These are phyloP conservation scores for Trametes sp. DNA, from an alignment of 1,284 basidiomycete genomes.

Conservation along the genomic window DNA sequence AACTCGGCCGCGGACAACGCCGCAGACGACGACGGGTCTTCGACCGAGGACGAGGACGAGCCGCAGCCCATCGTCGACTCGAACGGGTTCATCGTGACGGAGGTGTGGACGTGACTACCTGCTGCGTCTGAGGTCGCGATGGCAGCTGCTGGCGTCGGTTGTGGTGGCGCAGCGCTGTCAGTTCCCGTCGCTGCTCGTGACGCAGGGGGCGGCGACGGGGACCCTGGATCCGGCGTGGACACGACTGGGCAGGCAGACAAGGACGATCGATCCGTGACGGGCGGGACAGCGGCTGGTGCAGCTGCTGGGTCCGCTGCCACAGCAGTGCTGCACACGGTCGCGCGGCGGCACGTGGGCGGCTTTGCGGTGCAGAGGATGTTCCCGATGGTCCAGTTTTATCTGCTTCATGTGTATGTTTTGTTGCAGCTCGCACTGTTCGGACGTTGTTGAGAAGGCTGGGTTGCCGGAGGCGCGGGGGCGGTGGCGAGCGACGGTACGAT, in stretches of 20 bases:
- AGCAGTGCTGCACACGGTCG: conserved; percentile 31
- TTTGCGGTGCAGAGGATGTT: conserved; percentile 48
- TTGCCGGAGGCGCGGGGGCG: neutral
- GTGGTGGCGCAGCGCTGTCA: conserved; percentile 24
- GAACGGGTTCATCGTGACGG: conserved; percentile 9
- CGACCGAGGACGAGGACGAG: conserved; percentile 39
- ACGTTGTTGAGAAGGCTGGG: conserved; percentile 13
- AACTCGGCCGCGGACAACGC: conserved; percentile 36
- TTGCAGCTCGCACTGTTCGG: conserved; percentile 35
- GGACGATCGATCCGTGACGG: conserved; percentile 21
- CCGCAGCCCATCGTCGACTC: conserved; percentile 36
- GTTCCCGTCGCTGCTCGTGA: conserved; percentile 3
- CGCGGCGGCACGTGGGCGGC: conserved; percentile 49
- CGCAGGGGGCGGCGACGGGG: no score
- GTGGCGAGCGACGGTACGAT: conserved; percentile 2
- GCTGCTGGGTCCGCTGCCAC: conserved; percentile 7
- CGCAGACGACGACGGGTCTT: conserved; percentile 37
- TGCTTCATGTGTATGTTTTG: conserved; percentile 60
- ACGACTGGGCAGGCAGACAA: conserved; percentile 13
- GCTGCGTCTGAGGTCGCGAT: conserved; percentile 13
- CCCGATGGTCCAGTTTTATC: conserved; percentile 55
- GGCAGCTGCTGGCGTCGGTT: conserved; percentile 17
- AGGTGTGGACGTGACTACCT: conserved; percentile 31
- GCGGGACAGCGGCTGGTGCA: conserved; percentile 11
- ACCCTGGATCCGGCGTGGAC: conserved; percentile 10